phyloP scores from a whole-genome alignment of 2,329 filamentous ascomycete genomes.

The Xylariaceae sp. region DNA sequence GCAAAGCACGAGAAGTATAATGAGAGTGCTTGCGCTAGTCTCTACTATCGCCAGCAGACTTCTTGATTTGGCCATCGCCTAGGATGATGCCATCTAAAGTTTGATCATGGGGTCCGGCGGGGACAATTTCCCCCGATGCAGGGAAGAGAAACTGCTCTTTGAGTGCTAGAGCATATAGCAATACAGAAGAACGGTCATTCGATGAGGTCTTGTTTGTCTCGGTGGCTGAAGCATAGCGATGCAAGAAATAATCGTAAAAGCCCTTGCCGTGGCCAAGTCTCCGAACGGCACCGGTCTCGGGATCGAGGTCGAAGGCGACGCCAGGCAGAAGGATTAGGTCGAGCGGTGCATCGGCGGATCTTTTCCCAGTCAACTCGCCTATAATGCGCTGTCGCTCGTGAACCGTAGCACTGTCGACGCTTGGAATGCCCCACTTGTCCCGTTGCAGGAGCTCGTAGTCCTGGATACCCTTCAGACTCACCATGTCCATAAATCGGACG shows the following conservation, averaged over 20 bases:
- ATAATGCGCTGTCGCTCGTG: conserved; percentile 65
- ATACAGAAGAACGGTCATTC: conserved; percentile 36
- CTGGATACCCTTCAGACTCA: conserved; percentile 63
- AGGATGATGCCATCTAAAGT: conserved; percentile 71
- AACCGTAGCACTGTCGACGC: conserved; percentile 62
- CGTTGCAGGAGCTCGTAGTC: conserved; percentile 73
- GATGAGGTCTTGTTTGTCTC: conserved; percentile 32
- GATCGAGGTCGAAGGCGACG: conserved; percentile 75
- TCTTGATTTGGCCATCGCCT: conserved; percentile 59
- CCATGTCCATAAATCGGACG: conserved; percentile 83
- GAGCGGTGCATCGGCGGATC: conserved; percentile 47
- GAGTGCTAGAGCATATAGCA: conserved; percentile 72
- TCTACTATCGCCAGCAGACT: conserved; percentile 28
- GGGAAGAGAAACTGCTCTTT: conserved; percentile 71
- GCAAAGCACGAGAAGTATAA: conserved; percentile 12
- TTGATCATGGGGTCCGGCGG: conserved; percentile 71
- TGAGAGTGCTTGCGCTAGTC: conserved; percentile 22
- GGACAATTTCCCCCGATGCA: conserved; percentile 57
- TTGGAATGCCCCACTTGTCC: conserved; percentile 95
- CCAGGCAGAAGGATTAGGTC: conserved; percentile 90
- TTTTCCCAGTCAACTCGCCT: conserved; percentile 49
- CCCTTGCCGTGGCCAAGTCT: conserved; percentile 91
- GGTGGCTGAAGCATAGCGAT: conserved; percentile 54
- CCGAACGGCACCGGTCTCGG: conserved; percentile 50
- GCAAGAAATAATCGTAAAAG: conserved; percentile 92